Base-by-base conservation (phyloP, 2,329 filamentous ascomycete genomes). In the Lecanicillium sp. region DNA sequence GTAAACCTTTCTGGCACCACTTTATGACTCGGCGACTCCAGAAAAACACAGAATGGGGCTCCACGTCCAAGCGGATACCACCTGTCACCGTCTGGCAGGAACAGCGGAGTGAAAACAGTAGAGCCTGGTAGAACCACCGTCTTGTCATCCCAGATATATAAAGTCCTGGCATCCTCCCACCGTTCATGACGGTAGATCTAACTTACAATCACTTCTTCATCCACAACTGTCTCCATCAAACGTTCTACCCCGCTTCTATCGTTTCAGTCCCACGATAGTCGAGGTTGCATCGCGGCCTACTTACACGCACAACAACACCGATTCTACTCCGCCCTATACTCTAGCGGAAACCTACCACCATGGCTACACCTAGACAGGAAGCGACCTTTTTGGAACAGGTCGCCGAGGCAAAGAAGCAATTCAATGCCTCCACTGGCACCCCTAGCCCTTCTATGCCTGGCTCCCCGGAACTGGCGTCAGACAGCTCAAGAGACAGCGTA, bases 181-280 rank as follows among this genome's bases (percentile, higher is more conserved):
- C 60, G 60, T 64, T 62, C 58, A 47, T 55, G 57, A 63, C 60
- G 60, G 60, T 63, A 60, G 49, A 37, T 31, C 27, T 20, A 38
- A 12, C 35, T 38, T 35, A 18, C 28, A 36, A 17, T 20, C 19
- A 41, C 28, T n/a, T 8, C 30, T 25, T 15, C 33, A 33, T n/a
- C 15, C 3, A 31, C 32, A 37, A 39, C 34, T 29, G 12, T 30
- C 33, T 22, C 17, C 42, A 29, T 22, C 22, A 13, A 17, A 32
- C 36, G n/a, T 36, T 31, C 27, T 17, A 27, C 29, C 28, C 33
- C 32, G 38, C 33, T 25, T 25, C 6, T 6, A 25, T 25, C 22
- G 22, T 25, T 11, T 25, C 11, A 11, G 6, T 25, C 7, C 6
- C 11, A 25, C 22, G 22, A 25, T 25, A 25, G 11, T 25, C 22